Evolutionary conservation across 352 stramenopile genomes (phyloP).

Genomic region (Globisporangium radiosum): DNA sequence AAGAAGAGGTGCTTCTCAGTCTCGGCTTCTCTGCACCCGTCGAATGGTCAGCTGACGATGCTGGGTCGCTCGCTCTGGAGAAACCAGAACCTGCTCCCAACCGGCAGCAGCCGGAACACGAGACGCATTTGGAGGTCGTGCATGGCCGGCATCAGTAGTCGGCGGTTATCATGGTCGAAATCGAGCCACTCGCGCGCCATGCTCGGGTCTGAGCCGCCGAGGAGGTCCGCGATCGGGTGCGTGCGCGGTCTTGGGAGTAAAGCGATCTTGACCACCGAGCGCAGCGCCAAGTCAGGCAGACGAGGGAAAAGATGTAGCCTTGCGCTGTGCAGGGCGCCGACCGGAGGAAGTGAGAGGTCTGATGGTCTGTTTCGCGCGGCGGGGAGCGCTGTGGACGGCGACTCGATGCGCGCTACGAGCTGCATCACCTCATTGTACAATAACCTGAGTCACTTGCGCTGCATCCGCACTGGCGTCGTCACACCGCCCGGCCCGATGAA

Average conservation of each 20-base stretch:
- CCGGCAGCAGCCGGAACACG: not conserved
- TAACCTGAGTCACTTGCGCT: not conserved
- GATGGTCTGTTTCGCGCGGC: not conserved
- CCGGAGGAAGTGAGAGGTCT: not conserved
- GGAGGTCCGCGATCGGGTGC: not conserved
- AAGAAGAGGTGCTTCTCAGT: slow-evolving; percentile 4
- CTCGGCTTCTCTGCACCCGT: not conserved
- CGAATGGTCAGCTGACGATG: not conserved
- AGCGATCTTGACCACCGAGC: not conserved
- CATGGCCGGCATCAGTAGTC: not conserved
- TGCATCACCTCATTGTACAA: not conserved
- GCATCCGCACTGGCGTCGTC: not conserved
- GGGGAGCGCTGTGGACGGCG: not conserved
- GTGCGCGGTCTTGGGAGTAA: not conserved
- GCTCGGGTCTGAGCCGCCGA: not conserved
- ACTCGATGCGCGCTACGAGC: not conserved
- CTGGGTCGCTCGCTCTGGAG: not conserved
- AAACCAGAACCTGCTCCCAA: not conserved
- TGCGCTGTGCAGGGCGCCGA: too few relatives aligned
- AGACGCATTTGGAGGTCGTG: slow-evolving; percentile 1
- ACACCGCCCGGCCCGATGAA: not conserved
- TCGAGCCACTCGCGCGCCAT: not conserved
- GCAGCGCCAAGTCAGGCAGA: not conserved
- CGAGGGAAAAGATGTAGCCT: not conserved
- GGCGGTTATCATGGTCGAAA: not conserved